Evolutionary conservation across 1,284 basidiomycete genomes (phyloP), one percentile per base, ranked within the genome.

Genomic region (Cystobasidiaceae sp.): DNA sequence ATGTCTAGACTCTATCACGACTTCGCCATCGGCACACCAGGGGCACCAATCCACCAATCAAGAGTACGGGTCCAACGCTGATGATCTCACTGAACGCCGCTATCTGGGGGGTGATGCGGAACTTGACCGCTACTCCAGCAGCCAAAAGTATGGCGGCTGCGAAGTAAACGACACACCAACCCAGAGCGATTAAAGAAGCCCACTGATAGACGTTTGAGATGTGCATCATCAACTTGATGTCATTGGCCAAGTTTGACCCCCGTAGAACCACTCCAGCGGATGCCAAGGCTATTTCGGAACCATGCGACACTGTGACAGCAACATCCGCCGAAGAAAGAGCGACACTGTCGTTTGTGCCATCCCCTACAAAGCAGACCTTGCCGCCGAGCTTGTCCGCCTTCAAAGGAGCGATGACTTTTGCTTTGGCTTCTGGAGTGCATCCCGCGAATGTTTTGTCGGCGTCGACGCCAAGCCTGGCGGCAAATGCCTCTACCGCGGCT

Each of bases 271-370:
- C 44, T 15, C 30, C 56, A 17, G 56, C 46, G 11, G 56, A 19
- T 17, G 41, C 32, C 23, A 59, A 11, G 8, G 56, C 56, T 19
- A 59, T 48, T n/a, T 48, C 43, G 21, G 56, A 46, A 45, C 56
- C 56, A 15, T 30, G 7, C n/a, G 56, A 19, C n/a, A 59, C 9
- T 8, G 56, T 28, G 13, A 59, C 44, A 8, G 56, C 46, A 21
- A 59, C 56, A 37, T 57, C 56, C 25, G 56, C 56, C 30, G 13
- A 17, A 15, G 56, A 45, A 23, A 59, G 56, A 13, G 56, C 56
- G 19, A 59, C 30, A 37, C 23, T 59, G 44, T 59, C 56, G 28
- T 59, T 59, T 8, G 37, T 33, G 21, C 56, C 56, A 28, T 59
- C 56, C 6, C 56, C 56, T 21, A 33, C 30, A 28, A 28, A 59